phyloP scores from a whole-genome alignment of 164 flowering plant genomes.

The Chloranthus sessilifolius region DNA sequence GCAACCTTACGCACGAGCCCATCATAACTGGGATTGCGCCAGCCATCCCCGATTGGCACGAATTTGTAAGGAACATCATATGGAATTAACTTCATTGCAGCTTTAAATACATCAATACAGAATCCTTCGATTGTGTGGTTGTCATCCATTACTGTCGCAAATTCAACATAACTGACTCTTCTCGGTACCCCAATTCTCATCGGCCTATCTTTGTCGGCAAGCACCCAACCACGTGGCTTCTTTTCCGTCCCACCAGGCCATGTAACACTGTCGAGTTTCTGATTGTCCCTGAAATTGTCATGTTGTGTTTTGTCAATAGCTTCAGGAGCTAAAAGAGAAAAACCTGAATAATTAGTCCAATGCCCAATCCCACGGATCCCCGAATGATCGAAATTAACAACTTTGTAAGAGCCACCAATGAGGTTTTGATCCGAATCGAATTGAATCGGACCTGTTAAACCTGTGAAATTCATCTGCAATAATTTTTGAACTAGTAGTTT shows the following conservation, averaged over 20 bases:
- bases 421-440: conserved; percentile 41
- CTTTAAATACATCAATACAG: conserved; percentile 69
- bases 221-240: conserved; percentile 72
- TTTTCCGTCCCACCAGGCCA: conserved; percentile 61
- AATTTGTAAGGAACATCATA: conserved; percentile 52
- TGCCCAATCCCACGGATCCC: conserved; percentile 41
- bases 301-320: conserved; percentile 4
- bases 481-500: conserved; percentile 25
- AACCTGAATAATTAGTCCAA: conserved; percentile 51
- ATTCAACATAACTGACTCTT: conserved; percentile 50
- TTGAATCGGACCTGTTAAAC: conserved; percentile 47
- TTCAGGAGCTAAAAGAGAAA: conserved; percentile 45
- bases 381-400: conserved; percentile 35
- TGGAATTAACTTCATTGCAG: conserved; percentile 46
- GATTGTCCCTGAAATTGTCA: conserved; percentile 12
- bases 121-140: conserved; percentile 44
- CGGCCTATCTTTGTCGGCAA: conserved; percentile 40
- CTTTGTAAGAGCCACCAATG: conserved; percentile 34
- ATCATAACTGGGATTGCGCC: conserved; percentile 49
- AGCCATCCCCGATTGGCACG: conserved; percentile 57
- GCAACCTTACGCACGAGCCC: conserved; percentile 51
- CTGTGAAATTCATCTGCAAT: conserved; percentile 39
- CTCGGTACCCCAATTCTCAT: conserved; percentile 58
- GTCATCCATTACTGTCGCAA: conserved; percentile 30
- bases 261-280: conserved; percentile 33